Conservation (phyloP, 176 grass and related monocot species). For the Triticum dicoccoides region DNA sequence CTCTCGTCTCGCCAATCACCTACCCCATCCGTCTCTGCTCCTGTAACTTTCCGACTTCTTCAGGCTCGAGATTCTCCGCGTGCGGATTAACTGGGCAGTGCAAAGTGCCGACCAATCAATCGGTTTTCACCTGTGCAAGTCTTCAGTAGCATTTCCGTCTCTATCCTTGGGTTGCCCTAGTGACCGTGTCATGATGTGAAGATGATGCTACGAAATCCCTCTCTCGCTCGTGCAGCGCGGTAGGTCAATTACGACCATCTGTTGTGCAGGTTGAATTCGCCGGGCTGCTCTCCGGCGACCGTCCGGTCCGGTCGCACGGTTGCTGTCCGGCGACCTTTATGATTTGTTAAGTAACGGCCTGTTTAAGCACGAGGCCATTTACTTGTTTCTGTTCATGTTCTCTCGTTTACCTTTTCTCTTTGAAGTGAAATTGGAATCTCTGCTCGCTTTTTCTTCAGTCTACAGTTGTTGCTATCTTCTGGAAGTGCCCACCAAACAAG, state of each 20-base stretch:
- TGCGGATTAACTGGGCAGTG: background rate
- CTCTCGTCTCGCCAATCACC: background rate
- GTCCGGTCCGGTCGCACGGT: background rate
- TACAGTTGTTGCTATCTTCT: background rate
- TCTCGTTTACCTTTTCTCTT: background rate
- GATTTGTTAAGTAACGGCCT: background rate
- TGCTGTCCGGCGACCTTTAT: constrained; percentile 14
- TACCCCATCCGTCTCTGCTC: constrained; percentile 4
- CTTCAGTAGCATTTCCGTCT: background rate
- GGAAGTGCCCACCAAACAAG: background rate
- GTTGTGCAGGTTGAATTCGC: background rate
- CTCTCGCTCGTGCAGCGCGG: background rate
- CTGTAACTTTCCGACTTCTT: constrained; percentile 15
- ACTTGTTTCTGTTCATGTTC: background rate
- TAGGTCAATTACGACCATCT: background rate
- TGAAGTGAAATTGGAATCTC: constrained; percentile 11
- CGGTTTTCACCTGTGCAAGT: background rate
- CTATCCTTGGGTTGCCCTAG: no score
- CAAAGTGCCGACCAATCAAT: background rate
- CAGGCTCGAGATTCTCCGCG: constrained; percentile 15
- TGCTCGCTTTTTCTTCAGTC: background rate
- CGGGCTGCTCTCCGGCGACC: constrained; percentile 21
- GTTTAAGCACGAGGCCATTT: background rate
- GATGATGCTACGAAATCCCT: background rate
- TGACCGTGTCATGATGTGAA: constrained; percentile 28